Percentiles rank a stretch among this genome's conserved stretches.
phyloP scores from a whole-genome alignment of 345 rosid genomes.

The Trapa incisa region DNA sequence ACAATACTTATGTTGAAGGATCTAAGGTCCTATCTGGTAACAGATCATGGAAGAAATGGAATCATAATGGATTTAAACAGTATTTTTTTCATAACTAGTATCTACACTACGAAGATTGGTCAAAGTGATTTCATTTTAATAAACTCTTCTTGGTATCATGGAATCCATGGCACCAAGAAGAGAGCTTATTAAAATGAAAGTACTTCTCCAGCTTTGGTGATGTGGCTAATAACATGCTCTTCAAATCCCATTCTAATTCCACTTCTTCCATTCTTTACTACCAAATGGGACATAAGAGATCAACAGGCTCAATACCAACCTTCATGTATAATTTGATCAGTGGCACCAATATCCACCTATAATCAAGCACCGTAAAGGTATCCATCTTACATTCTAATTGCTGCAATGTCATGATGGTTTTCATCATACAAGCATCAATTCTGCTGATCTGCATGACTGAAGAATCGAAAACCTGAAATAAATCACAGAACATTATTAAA shows the following conservation, averaged over 20 bases:
- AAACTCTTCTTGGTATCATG: too few relatives aligned
- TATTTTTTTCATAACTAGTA: too few relatives aligned
- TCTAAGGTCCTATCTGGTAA: neutral
- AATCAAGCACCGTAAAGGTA: conserved; percentile 56
- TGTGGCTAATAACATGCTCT: too few relatives aligned
- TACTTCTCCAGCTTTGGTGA: too few relatives aligned
- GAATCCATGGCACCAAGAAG: too few relatives aligned
- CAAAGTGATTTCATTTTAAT: too few relatives aligned
- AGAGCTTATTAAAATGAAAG: too few relatives aligned
- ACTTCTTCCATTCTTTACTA: too few relatives aligned
- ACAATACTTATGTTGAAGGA: conserved; percentile 9
- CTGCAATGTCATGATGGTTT: conserved; percentile 59
- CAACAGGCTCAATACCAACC: conserved; percentile 36
- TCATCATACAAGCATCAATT: conserved; percentile 71
- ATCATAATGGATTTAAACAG: too few relatives aligned
- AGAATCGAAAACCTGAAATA: conserved; percentile 6
- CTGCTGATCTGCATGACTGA: conserved; percentile 53
- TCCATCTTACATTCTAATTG: conserved; percentile 78
- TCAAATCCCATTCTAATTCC: too few relatives aligned
- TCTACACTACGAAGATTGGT: too few relatives aligned
- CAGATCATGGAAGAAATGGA: too few relatives aligned
- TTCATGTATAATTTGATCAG: conserved; percentile 67
- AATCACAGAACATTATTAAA: conserved; percentile 2
- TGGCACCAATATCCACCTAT: conserved; percentile 52
- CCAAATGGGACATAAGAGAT: neutral